These are phyloP conservation scores for Lactarius evosmus DNA, from an alignment of 768 basidiomycete species.

Conservation along the genomic window DNA sequence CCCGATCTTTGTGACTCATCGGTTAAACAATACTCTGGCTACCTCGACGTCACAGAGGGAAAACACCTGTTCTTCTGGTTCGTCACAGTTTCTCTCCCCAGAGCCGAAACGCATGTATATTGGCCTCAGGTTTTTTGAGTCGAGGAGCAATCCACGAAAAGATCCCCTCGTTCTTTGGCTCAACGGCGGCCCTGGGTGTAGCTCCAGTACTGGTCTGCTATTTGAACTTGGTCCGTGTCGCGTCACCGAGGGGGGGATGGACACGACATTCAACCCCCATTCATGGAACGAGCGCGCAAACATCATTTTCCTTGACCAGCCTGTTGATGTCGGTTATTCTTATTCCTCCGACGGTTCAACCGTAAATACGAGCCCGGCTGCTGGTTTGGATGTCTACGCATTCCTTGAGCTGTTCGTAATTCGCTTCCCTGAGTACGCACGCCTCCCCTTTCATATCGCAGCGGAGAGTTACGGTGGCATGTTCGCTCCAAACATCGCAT, in stretches of 20 bases:
- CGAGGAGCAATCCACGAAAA: conserved; percentile 62
- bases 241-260: conserved; percentile 40
- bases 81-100: conserved; percentile 6
- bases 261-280: conserved; percentile 69
- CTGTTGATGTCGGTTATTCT: conserved; percentile 87
- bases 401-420: conserved; percentile 78
- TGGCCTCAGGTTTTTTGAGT: conserved; percentile 81
- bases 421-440: conserved; percentile 72
- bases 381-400: conserved; percentile 86
- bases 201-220: conserved; percentile 30
- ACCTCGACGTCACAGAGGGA: conserved; percentile 53
- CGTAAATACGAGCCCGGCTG: conserved; percentile 78
- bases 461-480: conserved; percentile 73
- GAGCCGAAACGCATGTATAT: neutral
- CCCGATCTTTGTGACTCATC: conserved; percentile 49
- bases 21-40: conserved; percentile 54
- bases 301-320: conserved; percentile 74
- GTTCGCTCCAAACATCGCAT: conserved; percentile 85
- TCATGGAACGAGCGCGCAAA: conserved; percentile 85
- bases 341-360: conserved; percentile 72
- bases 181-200: conserved; percentile 62
- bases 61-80: conserved; percentile 62
- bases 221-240: conserved; percentile 29
- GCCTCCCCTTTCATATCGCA: conserved; percentile 70
- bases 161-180: conserved; percentile 90